Conservation (phyloP, 1,284 basidiomycete species). For the Malassezia sympodialis region DNA sequence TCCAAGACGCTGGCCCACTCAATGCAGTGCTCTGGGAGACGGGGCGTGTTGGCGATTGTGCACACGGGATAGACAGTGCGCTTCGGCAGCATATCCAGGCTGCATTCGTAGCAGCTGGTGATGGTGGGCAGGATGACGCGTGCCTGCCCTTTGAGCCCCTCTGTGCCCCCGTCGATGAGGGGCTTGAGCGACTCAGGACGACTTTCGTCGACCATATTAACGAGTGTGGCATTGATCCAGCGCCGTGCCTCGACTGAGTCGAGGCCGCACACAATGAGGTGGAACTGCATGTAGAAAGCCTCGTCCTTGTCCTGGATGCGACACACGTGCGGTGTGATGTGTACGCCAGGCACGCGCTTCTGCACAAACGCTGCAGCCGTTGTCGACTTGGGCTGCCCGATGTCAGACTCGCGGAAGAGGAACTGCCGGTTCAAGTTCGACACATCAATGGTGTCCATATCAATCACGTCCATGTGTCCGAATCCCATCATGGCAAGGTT, state of each 20-base stretch:
- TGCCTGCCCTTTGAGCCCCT: conserved; percentile 99
- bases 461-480: conserved; percentile 96
- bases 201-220: conserved; percentile 71
- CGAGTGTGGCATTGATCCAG: conserved; percentile 97
- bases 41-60: conserved; percentile 96
- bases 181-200: conserved; percentile 88
- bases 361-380: conserved; percentile 76
- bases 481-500: conserved; percentile 61
- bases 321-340: conserved; percentile 81
- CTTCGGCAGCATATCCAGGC: conserved; percentile 94
- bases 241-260: conserved; percentile 75
- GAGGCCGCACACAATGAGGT: conserved; percentile 92
- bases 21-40: conserved; percentile 96
- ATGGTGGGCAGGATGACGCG: conserved; percentile 91
- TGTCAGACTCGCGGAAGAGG: conserved; percentile 81
- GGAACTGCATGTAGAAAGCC: conserved; percentile 93
- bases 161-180: conserved; percentile 97
- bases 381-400: conserved; percentile 84
- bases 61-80: conserved; percentile 96
- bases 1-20: conserved; percentile 99
- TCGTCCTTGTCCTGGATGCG: conserved; percentile 97
- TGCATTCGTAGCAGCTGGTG: conserved; percentile 95
- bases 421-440: conserved; percentile 98
- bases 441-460: conserved; percentile 99
- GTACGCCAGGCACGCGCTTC: conserved; percentile 83